Base-by-base conservation (phyloP, 306 rosid genomes). In the Casuarina equisetifolia region DNA sequence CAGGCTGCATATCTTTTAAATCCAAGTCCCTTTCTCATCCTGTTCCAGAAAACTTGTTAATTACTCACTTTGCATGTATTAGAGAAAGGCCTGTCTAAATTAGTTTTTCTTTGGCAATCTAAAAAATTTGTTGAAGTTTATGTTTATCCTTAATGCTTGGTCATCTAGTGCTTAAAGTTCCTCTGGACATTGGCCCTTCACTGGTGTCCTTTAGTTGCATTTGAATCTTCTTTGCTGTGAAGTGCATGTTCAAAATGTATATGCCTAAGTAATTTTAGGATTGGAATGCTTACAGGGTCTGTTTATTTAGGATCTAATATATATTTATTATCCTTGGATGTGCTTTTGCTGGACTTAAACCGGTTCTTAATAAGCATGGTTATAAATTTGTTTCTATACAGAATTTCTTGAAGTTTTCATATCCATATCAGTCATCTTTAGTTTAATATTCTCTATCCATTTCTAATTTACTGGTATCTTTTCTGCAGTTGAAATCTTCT, bases 401-500 rank as follows among this genome's bases (percentile, higher is more conserved):
- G 12, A 58, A 25, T 25, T 58, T 58, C 39, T 58, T 58, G 64
- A 58, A 32, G 48, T 16, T 40, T 16, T 40, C 25, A 36, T 39
- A 48, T 39, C 40, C 1, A 17, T 38, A 4, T 11, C n/a, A 4
- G 51, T 48, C 51, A 48, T 11, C 8, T 13, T 39, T 66, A 25
- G 25, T 5, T 36, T 66, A 36, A 9, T 25, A 46, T 48, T 48
- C 42, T 70, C 3, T 45, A 66, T 72, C 46, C 36, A 19, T 57
- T 25, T 4, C 8, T 2, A 38, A 76, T 55, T 25, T 57, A 45
- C 54, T 39, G 63, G 8, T 50, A 1, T 57, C 19, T 76, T 74
- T 74, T 75, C 77, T 79, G 44, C 89, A 93, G 98, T 80, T 93
- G 87, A 93, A 93, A 85, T 91, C 98, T 72, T 93, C 98, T 20